Conservation (phyloP, 148 eudicot genomes). For the Dianthus caryophyllus region DNA sequence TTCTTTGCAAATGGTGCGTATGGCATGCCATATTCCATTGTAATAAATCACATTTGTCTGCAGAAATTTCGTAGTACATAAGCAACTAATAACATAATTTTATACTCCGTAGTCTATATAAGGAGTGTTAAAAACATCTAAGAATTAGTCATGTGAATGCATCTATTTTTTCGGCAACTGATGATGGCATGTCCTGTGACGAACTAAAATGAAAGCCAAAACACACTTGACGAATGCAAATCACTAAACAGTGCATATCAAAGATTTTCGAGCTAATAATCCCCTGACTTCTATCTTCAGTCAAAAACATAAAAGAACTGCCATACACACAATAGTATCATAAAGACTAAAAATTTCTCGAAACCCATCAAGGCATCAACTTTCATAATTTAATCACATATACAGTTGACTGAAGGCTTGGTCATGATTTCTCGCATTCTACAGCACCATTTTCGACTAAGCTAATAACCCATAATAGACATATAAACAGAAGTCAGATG, state of each 20-base stretch:
- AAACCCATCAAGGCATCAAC: too few relatives aligned
- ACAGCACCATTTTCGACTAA: not conserved
- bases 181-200: not conserved
- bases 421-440: not conserved
- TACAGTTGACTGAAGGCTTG: not conserved
- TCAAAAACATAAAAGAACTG: not conserved
- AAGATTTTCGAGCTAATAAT: not conserved
- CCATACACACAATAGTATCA: too few relatives aligned
- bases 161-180: not conserved
- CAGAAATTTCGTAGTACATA: conserved; percentile 14
- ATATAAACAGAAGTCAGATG: not conserved
- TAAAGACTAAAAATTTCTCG: too few relatives aligned
- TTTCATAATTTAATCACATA: not conserved
- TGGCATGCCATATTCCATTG: conserved; percentile 78
- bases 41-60: conserved; percentile 84
- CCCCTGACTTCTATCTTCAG: not conserved
- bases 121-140: not conserved
- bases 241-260: not conserved
- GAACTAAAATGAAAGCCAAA: not conserved
- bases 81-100: not conserved
- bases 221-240: not conserved
- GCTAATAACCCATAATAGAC: not conserved
- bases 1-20: conserved; percentile 67
- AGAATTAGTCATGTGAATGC: not conserved
- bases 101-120: not conserved